Base-by-base conservation (phyloP, 148 eudicot genomes). In the Fagopyrum tataricum region DNA sequence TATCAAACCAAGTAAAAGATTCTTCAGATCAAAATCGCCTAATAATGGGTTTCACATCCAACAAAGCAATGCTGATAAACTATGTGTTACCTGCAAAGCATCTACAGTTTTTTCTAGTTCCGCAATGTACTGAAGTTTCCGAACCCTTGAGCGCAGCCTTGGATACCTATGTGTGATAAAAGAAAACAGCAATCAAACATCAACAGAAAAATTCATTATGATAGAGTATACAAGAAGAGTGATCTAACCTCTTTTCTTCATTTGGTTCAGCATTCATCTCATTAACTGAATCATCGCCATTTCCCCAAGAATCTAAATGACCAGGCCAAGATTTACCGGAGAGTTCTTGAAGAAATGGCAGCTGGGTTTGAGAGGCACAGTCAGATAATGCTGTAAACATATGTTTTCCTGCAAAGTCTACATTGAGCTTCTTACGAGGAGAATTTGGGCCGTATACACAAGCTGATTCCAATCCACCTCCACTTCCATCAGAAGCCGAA, bases 101-200 rank as follows among this genome's bases (percentile, higher is more conserved):
- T 84, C 77, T 46, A 86, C 90, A 74, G 90, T 86, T 80, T 81
- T 90, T 85, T 90, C 96, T 21, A 90, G 85, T 79, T 90, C 87
- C 67, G 90, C 84, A 62, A 90, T 90, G 76, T 90, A 85, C 78
- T 90, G 92, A 74, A 90, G 86, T 76, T 90, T 90, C 14, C 92
- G 85, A 67, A 85, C 89, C 75, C 96, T 85, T 74, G 92, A 86
- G 40, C 90, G 82, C 76, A 88, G 96, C 58, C 92, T 91, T 47
- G 92, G 83, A 71, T 88, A 89, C 82, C 92, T 90, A 80, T 55
- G 72, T 74, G 64, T 18, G 39, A 23, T 58, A 15, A 10, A 76
- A 49, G n/a, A 71, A n/a, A 43, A 74, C 18, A 17, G 3, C 21
- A 39, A 5, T n/a, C n/a, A 56, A 64, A 4, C n/a, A 37, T n/a